Conservation (phyloP, 73 alveolate genomes). For the Diophrys sp. region DNA sequence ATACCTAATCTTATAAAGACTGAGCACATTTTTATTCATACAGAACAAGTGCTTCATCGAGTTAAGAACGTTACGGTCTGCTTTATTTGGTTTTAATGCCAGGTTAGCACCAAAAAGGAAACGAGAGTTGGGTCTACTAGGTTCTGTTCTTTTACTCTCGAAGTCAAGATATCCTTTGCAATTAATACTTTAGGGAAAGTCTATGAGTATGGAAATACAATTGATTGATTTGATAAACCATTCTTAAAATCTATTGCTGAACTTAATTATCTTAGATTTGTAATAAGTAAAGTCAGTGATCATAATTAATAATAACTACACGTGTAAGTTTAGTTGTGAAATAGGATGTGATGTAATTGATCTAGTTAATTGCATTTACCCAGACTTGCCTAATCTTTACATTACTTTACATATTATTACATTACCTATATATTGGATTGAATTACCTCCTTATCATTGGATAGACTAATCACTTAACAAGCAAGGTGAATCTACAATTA, state of each 20-base stretch:
- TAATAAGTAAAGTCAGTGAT: slow-evolving; percentile 30
- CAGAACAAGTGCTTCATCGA: slow-evolving; percentile 30
- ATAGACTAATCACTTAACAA: too few relatives aligned
- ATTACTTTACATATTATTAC: too few relatives aligned
- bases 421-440: too few relatives aligned
- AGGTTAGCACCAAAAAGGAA: slow-evolving; percentile 56
- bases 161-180: slow-evolving; percentile 34
- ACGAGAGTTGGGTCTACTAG: slow-evolving; percentile 32
- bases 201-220: slow-evolving; percentile 29
- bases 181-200: slow-evolving; percentile 30
- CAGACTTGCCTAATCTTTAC: too few relatives aligned
- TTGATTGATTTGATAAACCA: slow-evolving; percentile 14
- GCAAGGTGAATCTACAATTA: too few relatives aligned
- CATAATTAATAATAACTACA: too few relatives aligned
- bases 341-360: too few relatives aligned
- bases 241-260: slow-evolving; percentile 23
- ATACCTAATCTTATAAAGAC: slow-evolving; percentile 36
- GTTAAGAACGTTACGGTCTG: slow-evolving; percentile 18
- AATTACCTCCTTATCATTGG: too few relatives aligned
- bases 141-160: slow-evolving; percentile 19
- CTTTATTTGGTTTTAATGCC: slow-evolving; percentile 17
- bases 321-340: too few relatives aligned
- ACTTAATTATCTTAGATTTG: slow-evolving; percentile 28
- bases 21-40: slow-evolving; percentile 36
- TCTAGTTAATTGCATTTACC: too few relatives aligned